These are phyloP conservation scores for Eucalyptus viminalis DNA, from an alignment of 345 rosid genomes.

Conservation along the genomic window DNA sequence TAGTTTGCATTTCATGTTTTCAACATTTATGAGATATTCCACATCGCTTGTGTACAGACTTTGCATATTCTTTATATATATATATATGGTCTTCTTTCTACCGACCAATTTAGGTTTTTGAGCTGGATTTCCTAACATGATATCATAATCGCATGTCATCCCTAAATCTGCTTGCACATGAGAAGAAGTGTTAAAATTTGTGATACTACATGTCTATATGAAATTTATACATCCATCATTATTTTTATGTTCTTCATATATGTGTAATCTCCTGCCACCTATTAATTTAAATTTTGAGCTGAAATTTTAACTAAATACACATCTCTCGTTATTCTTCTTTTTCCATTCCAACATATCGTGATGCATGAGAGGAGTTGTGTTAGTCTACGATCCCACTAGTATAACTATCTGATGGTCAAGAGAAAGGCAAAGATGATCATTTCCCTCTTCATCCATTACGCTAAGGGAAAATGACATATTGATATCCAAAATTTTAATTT, in stretches of 20 bases:
- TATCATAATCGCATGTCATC: not conserved
- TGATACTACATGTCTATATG: not conserved
- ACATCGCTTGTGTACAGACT: rapidly evolving
- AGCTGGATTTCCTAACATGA: not conserved
- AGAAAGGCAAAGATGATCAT: not conserved
- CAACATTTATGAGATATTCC: not conserved
- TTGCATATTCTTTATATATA: not conserved
- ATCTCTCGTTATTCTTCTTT: not conserved
- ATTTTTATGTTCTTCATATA: no score
- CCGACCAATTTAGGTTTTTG: not conserved
- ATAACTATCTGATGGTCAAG: no score
- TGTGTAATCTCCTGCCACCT: not conserved
- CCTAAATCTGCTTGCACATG: not conserved
- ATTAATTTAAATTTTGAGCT: not conserved
- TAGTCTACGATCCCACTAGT: no score
- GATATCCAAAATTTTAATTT: no score
- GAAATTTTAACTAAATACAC: not conserved
- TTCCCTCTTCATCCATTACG: not conserved
- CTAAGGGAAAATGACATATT: not conserved
- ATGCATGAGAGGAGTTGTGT: not conserved
- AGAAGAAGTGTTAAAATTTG: not conserved
- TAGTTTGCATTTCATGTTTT: not conserved
- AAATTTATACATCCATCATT: not conserved
- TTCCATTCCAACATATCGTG: not conserved
- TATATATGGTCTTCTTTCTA: not conserved